These are phyloP conservation scores for Physcomitrellopsis africana DNA, from an alignment of 225 moss, liverwort and hornwort genomes.

Conservation along the genomic window DNA sequence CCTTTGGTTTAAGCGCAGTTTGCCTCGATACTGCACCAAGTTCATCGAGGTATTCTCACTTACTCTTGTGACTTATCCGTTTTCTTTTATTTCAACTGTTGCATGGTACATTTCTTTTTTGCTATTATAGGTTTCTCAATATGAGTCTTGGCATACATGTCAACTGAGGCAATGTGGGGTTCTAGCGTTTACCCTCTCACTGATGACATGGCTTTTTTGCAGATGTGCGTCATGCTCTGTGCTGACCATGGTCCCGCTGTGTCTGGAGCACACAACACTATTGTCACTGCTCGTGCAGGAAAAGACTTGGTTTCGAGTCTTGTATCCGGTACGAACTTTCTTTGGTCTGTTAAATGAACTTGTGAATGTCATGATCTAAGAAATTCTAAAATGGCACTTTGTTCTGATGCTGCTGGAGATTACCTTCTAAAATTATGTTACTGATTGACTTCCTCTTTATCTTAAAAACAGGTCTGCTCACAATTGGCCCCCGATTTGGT, in stretches of 20 bases:
- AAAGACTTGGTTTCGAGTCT: conserved; percentile 93
- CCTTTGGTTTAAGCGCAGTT: conserved; percentile 90
- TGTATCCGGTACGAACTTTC: conserved; percentile 55
- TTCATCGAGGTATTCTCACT: conserved; percentile 67
- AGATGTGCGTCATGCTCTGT: conserved; percentile 92
- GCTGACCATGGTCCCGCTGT: conserved; percentile 92
- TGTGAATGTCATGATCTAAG: conserved; percentile 1
- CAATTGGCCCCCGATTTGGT: conserved; percentile 93
- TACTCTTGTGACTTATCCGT: background rate
- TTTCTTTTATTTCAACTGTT: background rate
- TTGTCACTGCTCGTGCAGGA: conserved; percentile 88
- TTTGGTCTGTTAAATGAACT: conserved; percentile 1
- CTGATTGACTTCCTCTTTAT: background rate
- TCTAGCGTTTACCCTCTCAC: conserved; percentile 6
- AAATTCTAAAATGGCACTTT: conserved; percentile 13
- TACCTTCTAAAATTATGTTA: background rate
- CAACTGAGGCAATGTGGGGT: background rate
- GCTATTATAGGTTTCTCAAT: background rate
- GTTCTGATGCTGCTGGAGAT: background rate
- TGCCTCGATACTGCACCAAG: conserved; percentile 88
- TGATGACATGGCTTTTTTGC: conserved; percentile 30
- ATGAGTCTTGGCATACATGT: background rate
- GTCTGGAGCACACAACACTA: conserved; percentile 87
- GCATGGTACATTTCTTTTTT: too few species aligned
- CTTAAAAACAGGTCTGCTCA: conserved; percentile 65